These are phyloP conservation scores for Mucor plumbeus DNA, from an alignment of 371 early-diverging fungal genomes.

Conservation along the genomic window DNA sequence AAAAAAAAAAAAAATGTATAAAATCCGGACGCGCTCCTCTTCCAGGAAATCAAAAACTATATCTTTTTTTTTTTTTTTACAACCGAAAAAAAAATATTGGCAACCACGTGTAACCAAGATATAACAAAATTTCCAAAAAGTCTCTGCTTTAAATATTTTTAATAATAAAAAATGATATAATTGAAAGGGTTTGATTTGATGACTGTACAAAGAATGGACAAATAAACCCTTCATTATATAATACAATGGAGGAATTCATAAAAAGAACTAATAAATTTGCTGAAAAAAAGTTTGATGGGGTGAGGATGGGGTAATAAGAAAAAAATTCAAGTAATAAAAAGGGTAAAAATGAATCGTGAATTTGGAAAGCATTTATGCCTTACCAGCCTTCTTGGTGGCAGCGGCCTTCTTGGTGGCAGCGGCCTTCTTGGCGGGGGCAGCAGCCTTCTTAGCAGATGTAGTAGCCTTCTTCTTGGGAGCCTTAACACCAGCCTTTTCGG, in stretches of 20 bases:
- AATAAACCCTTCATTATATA: slow-evolving; percentile 11
- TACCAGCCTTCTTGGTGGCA: slow-evolving; percentile 55
- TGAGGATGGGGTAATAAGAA: not conserved
- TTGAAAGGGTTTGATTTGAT: slow-evolving; percentile 16
- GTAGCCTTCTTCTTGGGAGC: slow-evolving; percentile 32
- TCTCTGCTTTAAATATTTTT: slow-evolving; percentile 10
- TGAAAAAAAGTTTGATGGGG: slow-evolving; percentile 1
- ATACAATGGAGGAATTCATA: slow-evolving; percentile 13
- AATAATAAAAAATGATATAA: slow-evolving; percentile 13
- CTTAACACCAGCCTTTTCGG: slow-evolving; percentile 37
- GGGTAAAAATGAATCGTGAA: not conserved
- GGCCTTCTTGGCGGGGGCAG: slow-evolving; percentile 31
- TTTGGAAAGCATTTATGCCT: slow-evolving; percentile 20
- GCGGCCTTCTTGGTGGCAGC: slow-evolving; percentile 29
- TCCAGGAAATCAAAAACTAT: slow-evolving; percentile 12
- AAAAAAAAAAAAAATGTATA: not conserved
- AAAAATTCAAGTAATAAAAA: not conserved
- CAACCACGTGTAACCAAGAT: not conserved
- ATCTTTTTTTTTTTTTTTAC: slow-evolving; percentile 9
- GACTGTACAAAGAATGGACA: slow-evolving; percentile 24
- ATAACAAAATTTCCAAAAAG: not conserved
- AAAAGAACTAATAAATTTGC: slow-evolving; percentile 4
- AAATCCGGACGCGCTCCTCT: not conserved
- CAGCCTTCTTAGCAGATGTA: slow-evolving; percentile 29
- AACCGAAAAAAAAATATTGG: not conserved